phyloP scores from a whole-genome alignment of 169 alveolate genomes.

The Eimeria sp. region DNA sequence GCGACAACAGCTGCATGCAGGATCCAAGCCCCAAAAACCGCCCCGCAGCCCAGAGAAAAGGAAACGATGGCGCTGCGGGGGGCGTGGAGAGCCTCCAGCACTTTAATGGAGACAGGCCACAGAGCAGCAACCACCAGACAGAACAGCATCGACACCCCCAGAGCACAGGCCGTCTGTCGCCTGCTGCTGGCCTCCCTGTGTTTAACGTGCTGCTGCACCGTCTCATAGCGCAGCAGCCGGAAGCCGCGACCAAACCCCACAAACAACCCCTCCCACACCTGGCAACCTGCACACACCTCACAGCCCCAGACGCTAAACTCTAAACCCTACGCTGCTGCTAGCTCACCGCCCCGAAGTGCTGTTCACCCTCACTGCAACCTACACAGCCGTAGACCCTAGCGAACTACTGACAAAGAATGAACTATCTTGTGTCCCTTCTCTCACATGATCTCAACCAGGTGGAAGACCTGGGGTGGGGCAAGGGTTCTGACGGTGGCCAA shows the following conservation, averaged over 20 bases:
- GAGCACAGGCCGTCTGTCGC: background rate
- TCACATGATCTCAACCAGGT: too few species aligned
- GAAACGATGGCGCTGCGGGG: background rate
- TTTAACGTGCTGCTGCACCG: too few species aligned
- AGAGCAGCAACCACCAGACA: background rate
- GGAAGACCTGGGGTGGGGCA: too few species aligned
- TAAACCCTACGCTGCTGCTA: background rate
- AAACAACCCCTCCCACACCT: background rate
- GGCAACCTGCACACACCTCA: background rate
- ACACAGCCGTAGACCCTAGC: too few species aligned
- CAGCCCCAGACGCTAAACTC: background rate
- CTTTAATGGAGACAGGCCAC: slow-evolving; percentile 3
- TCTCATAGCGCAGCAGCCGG: too few species aligned
- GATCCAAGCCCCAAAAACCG: slow-evolving; percentile 21
- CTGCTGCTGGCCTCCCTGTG: background rate
- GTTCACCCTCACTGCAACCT: too few species aligned
- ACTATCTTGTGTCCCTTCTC: too few species aligned
- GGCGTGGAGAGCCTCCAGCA: background rate
- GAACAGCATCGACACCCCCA: background rate
- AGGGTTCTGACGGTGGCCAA: too few species aligned
- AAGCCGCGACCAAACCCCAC: background rate
- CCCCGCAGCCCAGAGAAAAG: background rate
- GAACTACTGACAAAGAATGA: too few species aligned
- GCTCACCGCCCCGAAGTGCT: too few species aligned
- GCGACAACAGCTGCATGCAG: slow-evolving; percentile 21